Evolutionary conservation across 1,139 yeast genomes (phyloP), one percentile per base, ranked within the genome.

Genomic region (Hyphopichia khmerensis): DNA sequence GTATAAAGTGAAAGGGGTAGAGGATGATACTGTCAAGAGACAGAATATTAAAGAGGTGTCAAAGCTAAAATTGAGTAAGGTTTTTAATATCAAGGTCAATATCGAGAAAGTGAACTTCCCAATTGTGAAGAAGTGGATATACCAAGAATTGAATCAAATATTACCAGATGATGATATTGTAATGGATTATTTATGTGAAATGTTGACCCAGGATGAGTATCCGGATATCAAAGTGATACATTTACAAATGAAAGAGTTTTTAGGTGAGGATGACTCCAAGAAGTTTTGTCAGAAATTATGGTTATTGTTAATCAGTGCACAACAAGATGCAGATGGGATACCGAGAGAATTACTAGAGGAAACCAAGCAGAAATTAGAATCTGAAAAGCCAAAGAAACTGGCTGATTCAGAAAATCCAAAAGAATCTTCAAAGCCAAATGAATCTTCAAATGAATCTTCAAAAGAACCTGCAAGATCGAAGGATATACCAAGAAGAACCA

Each of bases 91-190:
- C 31, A 42, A 47, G 19, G 70, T 75, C 2, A 62, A 65, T 39
- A 57, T 65, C 14, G 33, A 56, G 7, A 69, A 66, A 45, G 67
- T 75, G n/a, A 64, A 71, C 45, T 48, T 63, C 42, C 43, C 47
- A 1, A 60, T 69, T 19, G 56, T 75, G 2, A 59, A 63, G 40
- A 48, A 50, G 19, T 75, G 79, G 77, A 64, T 74, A 14, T 49
- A 46, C 2, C 50, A 52, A 5, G 52, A 54, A 38, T 44, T 75
- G 31, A 53, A 58, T 16, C 56, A 63, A 36, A 56, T 65, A 18
- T 50, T 74, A 15, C 77, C 77, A 1, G 79, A 74, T 39, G 80
- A 76, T 46, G 81, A 76, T 29, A 70, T 75, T 8, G 65, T 74
- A 3, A 57, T 62, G 7, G 78, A 72, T 33, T 75, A 71, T 46